Conservation (phyloP, 345 rosid species). For the Arabidopsis suecica region DNA sequence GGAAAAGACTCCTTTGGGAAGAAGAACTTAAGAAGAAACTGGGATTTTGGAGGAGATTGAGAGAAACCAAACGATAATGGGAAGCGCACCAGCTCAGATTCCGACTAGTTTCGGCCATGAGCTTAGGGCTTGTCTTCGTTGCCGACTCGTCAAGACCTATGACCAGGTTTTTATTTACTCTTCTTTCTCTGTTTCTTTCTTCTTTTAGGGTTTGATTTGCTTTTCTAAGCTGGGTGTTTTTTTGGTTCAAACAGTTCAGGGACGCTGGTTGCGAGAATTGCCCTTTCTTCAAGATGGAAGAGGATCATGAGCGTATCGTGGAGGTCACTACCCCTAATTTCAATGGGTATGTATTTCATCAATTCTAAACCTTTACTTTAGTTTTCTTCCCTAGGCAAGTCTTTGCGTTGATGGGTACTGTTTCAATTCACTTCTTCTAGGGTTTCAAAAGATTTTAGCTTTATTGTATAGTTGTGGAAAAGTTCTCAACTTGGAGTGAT, state of each 20-base stretch:
- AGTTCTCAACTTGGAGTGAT: neutral
- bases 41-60: neutral
- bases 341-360: constrained; percentile 65
- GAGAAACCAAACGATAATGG: constrained; percentile 45
- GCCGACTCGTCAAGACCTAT: constrained; percentile 89
- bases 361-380: neutral
- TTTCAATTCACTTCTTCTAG: neutral
- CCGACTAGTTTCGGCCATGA: constrained; percentile 90
- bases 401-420: neutral
- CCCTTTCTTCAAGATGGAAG: constrained; percentile 87
- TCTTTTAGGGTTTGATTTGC: neutral
- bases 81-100: constrained; percentile 73
- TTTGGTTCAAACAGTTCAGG: constrained; percentile 53
- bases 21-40: constrained; percentile 13
- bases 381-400: neutral
- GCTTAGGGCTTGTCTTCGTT: constrained; percentile 86
- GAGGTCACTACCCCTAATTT: constrained; percentile 90
- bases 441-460: neutral
- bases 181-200: neutral
- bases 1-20: neutral
- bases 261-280: constrained; percentile 92
- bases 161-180: constrained; percentile 61
- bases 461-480: neutral
- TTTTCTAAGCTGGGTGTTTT: neutral
- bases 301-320: constrained; percentile 78